These are phyloP conservation scores for Litsea cubeba DNA, from an alignment of 164 flowering plant genomes.

Conservation along the genomic window DNA sequence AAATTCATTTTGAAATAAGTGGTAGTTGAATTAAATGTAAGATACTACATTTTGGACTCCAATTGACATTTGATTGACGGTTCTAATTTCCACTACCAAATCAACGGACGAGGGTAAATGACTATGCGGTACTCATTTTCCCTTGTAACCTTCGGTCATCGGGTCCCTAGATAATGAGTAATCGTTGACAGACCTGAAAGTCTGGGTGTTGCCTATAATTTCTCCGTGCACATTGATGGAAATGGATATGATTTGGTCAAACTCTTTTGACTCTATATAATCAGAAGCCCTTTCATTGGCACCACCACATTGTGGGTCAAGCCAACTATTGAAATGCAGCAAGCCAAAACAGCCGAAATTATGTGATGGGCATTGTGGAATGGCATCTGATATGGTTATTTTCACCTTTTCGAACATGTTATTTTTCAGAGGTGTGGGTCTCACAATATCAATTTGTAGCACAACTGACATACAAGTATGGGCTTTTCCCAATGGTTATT, in stretches of 20 bases:
- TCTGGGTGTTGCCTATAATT: background rate
- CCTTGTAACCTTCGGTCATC: no score
- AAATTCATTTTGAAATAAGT: no score
- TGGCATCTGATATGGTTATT: background rate
- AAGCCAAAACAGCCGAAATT: background rate
- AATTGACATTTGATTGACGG: no score
- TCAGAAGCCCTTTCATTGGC: slow-evolving; percentile 1
- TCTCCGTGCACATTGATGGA: background rate
- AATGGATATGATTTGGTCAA: slow-evolving; percentile 1
- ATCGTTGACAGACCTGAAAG: no score
- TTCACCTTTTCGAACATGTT: background rate
- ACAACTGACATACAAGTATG: background rate
- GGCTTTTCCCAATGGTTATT: background rate
- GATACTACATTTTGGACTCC: no score
- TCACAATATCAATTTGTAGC: background rate
- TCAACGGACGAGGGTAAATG: no score
- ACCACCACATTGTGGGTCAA: background rate
- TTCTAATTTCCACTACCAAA: no score
- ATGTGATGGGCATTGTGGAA: background rate
- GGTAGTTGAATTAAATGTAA: no score
- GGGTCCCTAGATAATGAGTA: no score
- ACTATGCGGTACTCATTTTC: no score
- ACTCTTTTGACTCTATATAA: background rate
- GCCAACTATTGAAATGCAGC: background rate
- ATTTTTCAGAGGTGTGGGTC: background rate